Percentiles rank a stretch among this genome's conserved stretches.
These are phyloP conservation scores for Monilinia aucupariae DNA, from an alignment of 2,329 filamentous ascomycete genomes.

Conservation along the genomic window DNA sequence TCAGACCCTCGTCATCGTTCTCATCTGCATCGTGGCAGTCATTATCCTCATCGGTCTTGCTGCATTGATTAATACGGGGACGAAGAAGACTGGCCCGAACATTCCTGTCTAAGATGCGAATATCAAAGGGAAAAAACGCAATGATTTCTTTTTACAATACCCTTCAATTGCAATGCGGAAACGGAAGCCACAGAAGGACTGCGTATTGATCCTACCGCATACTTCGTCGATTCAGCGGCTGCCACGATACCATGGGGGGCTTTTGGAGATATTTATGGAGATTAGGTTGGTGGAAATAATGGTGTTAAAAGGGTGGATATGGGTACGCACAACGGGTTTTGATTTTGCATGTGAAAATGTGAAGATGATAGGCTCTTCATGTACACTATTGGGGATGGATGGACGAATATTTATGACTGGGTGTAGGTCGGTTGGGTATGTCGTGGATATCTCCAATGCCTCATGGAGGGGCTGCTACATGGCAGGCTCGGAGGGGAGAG, in stretches of 20 bases:
- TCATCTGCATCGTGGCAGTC: conserved; percentile 4
- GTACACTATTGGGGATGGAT: background rate
- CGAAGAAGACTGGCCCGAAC: background rate
- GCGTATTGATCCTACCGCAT: background rate
- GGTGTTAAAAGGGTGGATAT: conserved; percentile 1
- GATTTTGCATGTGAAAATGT: background rate
- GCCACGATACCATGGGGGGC: background rate
- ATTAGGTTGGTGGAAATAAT: background rate
- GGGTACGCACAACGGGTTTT: background rate
- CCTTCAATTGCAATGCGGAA: background rate
- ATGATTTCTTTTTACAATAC: background rate
- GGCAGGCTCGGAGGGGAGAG: background rate
- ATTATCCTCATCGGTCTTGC: background rate
- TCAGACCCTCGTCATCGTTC: conserved; percentile 6
- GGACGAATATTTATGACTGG: background rate
- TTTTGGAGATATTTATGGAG: background rate
- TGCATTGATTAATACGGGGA: conserved; percentile 3
- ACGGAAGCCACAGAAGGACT: background rate
- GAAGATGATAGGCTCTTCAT: background rate
- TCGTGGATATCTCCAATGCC: background rate
- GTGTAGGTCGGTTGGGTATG: background rate
- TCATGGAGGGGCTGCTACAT: background rate
- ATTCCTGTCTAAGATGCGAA: conserved; percentile 6
- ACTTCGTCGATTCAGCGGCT: background rate
- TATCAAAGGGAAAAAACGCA: background rate